Conservation (phyloP, 345 rosid genomes). For the Eucalyptus shirleyi region DNA sequence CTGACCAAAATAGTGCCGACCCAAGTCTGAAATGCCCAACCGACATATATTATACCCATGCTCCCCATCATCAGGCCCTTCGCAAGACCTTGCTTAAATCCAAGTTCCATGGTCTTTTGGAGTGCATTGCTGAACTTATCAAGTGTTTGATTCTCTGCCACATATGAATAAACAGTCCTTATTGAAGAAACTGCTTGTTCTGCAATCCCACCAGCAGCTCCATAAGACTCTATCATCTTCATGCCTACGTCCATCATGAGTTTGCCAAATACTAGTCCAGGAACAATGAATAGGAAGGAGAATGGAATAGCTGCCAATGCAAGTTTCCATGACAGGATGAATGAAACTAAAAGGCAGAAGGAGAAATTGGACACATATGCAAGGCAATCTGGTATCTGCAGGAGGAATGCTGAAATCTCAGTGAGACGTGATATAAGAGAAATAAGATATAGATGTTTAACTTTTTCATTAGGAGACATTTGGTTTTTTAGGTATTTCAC, state of each 20-base stretch:
- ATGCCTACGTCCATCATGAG: conserved; percentile 43
- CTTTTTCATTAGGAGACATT: neutral
- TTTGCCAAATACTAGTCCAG: conserved; percentile 51
- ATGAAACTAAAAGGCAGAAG: conserved; percentile 38
- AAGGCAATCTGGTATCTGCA: conserved; percentile 51
- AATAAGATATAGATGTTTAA: neutral
- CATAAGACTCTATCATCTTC: conserved; percentile 54
- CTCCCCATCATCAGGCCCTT: conserved; percentile 67
- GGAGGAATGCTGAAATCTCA: neutral
- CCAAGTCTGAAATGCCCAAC: conserved; percentile 69
- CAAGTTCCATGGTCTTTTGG: conserved; percentile 30
- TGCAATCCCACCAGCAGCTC: conserved; percentile 51
- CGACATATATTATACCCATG: conserved; percentile 51
- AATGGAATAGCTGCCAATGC: conserved; percentile 49
- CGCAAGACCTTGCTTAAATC: conserved; percentile 47
- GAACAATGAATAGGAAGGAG: conserved; percentile 37
- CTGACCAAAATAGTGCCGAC: conserved; percentile 46
- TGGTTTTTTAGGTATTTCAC: neutral
- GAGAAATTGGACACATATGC: conserved; percentile 33
- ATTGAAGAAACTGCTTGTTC: conserved; percentile 65
- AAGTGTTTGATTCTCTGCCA: conserved; percentile 39
- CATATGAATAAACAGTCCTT: conserved; percentile 48
- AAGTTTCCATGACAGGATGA: conserved; percentile 48
- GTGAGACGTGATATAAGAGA: neutral
- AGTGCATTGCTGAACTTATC: conserved; percentile 34